Evolutionary conservation across 106 monocot genomes (phyloP).

Genomic region (Narthecium ossifragum): DNA sequence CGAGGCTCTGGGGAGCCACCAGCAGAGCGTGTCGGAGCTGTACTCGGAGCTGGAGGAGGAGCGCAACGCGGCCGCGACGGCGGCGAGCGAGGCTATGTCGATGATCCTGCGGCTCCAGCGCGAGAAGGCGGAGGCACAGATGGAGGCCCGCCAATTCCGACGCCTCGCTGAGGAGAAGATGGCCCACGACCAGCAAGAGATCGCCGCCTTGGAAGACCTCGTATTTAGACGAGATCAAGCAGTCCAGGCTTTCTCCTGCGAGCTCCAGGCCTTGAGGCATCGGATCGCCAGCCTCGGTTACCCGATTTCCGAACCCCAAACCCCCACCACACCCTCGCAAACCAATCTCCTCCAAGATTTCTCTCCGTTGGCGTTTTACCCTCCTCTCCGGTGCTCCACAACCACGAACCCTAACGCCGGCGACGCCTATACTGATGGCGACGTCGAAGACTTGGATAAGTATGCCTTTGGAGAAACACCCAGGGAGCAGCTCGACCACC

Average conservation of each 20-base stretch:
- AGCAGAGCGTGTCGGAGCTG: constrained; percentile 12
- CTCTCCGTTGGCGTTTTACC: no score
- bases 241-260: constrained; percentile 5
- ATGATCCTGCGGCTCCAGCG: constrained; percentile 46
- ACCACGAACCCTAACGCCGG: background rate
- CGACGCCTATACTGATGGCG: background rate
- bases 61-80: constrained; percentile 27
- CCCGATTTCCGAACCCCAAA: no score
- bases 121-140: constrained; percentile 37
- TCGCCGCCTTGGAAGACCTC: constrained; percentile 27
- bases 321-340: background rate
- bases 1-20: constrained; percentile 7
- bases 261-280: constrained; percentile 6
- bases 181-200: constrained; percentile 23
- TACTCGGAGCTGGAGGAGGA: constrained; percentile 32
- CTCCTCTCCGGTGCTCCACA: background rate
- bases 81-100: constrained; percentile 39
- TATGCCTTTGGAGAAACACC: constrained; percentile 14
- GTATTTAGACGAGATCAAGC: constrained; percentile 16
- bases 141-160: constrained; percentile 34
- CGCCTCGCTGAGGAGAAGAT: constrained; percentile 38
- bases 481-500: constrained; percentile 8
- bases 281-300: constrained; percentile 4
- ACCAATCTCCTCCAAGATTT: background rate
- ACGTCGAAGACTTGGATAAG: background rate